Evolutionary conservation across 2,329 filamentous ascomycete genomes (phyloP), one percentile per base, ranked within the genome.

Genomic region (Chaetomiaceae sp.): DNA sequence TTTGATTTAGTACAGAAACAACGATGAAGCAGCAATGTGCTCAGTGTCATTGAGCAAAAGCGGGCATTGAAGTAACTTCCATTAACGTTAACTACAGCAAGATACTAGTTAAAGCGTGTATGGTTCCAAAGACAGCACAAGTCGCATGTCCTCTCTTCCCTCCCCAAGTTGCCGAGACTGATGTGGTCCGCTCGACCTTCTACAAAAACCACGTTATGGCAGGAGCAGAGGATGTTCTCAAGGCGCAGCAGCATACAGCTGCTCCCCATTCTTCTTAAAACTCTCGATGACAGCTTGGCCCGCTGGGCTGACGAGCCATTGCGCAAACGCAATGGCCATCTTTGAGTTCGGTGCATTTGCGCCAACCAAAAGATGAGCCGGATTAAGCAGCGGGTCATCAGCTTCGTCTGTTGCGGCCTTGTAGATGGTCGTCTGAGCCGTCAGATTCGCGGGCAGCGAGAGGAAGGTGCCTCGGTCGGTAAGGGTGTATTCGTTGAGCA

Each of bases 401-500:
- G 34, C 42, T 4, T 32, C 34, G 42, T 38, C 42, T 14, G 42
- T 44, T 3, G 42, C 20, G 3, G 42, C 42, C 34, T 44, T 38
- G 42, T 14, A 44, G 18, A 44, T 26, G 35, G 42, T 44, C 2
- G 42, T 38, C 19, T 32, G 5, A 19, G 18, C 24, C 14, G 34
- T 44, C 35, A 44, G 27, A 27, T 44, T 44, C 12, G 34, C 19
- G 4, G 42, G 42, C 12, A 44, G 42, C 26, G 42, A 44, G 14
- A 44, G 42, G 26, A 44, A 38, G 1, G 42, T 44, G 18, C 34
- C 42, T 5, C 42, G 11, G 27, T 44, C 42, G 15, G 42, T 44
- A 10, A 44, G 34, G 4, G 42, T 44, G 42, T 44, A 44, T 27
- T 44, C 42, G n/a, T 41, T 18, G 27, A 45, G 36, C 20, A 45